These are phyloP conservation scores for Sugiyamaella mastotermitis DNA, from an alignment of 805 yeast species.

Conservation along the genomic window DNA sequence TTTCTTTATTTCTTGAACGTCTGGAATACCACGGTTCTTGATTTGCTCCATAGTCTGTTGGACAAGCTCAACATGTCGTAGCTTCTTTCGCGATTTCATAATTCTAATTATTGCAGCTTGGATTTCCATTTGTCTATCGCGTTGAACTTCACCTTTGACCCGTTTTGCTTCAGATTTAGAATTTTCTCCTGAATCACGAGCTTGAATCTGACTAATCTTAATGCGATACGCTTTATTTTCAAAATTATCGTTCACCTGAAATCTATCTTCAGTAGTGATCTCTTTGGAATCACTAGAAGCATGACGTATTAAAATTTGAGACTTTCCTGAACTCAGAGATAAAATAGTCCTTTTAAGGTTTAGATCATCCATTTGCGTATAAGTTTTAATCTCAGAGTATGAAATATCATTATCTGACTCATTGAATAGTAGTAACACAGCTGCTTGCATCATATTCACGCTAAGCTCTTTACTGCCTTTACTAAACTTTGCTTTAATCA, in stretches of 20 bases:
- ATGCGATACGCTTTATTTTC: slow-evolving; percentile 20
- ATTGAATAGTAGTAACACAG: slow-evolving; percentile 25
- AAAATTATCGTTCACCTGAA: slow-evolving; percentile 23
- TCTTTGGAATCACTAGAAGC: slow-evolving; percentile 18
- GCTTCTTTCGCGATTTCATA: slow-evolving; percentile 25
- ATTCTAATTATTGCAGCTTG: slow-evolving; percentile 30
- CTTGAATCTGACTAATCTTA: slow-evolving; percentile 22
- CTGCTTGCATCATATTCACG: slow-evolving; percentile 25
- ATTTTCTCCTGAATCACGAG: slow-evolving; percentile 3
- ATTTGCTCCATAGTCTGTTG: slow-evolving; percentile 23
- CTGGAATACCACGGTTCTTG: slow-evolving; percentile 26
- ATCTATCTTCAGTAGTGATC: slow-evolving; percentile 19
- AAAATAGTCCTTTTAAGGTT: slow-evolving; percentile 21
- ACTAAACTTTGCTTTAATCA: slow-evolving; percentile 25
- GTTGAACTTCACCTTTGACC: slow-evolving; percentile 21
- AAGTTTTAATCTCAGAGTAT: slow-evolving; percentile 16
- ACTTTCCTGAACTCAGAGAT: slow-evolving; percentile 24
- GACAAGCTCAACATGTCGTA: slow-evolving; percentile 26
- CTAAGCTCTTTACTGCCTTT: slow-evolving; percentile 27
- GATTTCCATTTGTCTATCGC: slow-evolving; percentile 29
- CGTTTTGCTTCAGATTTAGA: slow-evolving; percentile 15
- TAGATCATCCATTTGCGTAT: slow-evolving; percentile 17
- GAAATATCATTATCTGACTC: slow-evolving; percentile 15
- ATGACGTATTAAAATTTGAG: slow-evolving; percentile 20
- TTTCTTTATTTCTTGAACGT: slow-evolving; percentile 26